Percentiles rank a stretch among this genome's conserved stretches.
phyloP scores from a whole-genome alignment of 2,329 filamentous ascomycete genomes.

The Huntiella moniliformis region DNA sequence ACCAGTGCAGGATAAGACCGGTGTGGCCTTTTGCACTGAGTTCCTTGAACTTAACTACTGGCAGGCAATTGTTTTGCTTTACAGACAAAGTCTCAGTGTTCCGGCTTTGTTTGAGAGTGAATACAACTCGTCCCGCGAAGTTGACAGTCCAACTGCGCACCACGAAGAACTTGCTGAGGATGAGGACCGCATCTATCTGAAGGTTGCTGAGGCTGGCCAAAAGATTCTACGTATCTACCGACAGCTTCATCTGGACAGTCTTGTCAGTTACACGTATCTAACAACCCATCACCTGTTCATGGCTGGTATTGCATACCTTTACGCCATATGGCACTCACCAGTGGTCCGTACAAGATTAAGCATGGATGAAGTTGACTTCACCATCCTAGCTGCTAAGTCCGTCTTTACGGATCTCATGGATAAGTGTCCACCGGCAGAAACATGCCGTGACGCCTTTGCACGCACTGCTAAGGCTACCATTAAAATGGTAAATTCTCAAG shows the following conservation, averaged over 20 bases:
- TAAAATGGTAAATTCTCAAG: conserved; percentile 80
- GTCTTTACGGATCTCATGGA: conserved; percentile 82
- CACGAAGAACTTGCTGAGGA: conserved; percentile 54
- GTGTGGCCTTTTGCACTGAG: conserved; percentile 73
- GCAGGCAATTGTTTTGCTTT: conserved; percentile 92
- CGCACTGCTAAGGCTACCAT: conserved; percentile 90
- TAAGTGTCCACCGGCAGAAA: conserved; percentile 87
- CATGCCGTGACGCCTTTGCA: conserved; percentile 85
- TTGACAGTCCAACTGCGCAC: conserved; percentile 39
- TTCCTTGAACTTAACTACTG: conserved; percentile 94
- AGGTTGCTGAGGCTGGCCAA: conserved; percentile 87
- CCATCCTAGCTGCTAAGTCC: conserved; percentile 78
- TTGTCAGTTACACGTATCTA: conserved; percentile 91
- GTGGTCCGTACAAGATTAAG: conserved; percentile 72
- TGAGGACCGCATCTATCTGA: conserved; percentile 79
- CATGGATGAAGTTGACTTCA: conserved; percentile 95
- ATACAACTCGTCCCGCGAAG: conserved; percentile 44
- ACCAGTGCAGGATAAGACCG: conserved; percentile 59
- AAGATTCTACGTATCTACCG: conserved; percentile 81
- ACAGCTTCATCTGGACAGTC: conserved; percentile 66
- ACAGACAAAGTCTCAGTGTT: conserved; percentile 74
- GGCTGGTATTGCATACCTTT: conserved; percentile 89
- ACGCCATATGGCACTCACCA: conserved; percentile 92
- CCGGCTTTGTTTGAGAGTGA: conserved; percentile 72
- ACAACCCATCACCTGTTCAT: conserved; percentile 95